phyloP scores from a whole-genome alignment of 352 stramenopile genomes.

The Globisporangium alternatum region DNA sequence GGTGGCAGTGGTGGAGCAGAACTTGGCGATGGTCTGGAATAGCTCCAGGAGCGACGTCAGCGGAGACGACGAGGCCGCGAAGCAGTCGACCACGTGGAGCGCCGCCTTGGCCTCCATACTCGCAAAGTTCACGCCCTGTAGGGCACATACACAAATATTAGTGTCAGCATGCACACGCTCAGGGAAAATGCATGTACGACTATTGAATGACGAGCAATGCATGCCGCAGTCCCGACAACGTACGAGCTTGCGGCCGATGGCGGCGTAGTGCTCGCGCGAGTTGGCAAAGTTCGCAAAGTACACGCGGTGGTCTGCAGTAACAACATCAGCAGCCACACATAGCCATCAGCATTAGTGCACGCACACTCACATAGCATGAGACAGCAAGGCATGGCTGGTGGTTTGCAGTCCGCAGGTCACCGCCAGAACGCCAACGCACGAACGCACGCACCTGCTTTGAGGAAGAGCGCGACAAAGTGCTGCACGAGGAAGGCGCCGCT shows the following conservation, averaged over 20 bases:
- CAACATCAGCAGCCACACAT: not conserved
- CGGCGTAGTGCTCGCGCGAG: conserved; percentile 53
- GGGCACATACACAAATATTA: not conserved
- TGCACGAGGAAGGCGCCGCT: conserved; percentile 62
- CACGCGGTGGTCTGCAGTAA: conserved; percentile 45
- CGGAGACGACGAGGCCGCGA: conserved; percentile 1
- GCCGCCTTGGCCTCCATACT: conserved; percentile 29
- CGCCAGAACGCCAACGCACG: too few relatives aligned
- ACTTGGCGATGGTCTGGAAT: conserved; percentile 31
- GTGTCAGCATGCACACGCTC: not conserved
- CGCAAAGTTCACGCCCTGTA: conserved; percentile 52
- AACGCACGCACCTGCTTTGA: conserved; percentile 49
- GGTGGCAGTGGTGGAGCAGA: not conserved
- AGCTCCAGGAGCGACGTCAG: conserved; percentile 17
- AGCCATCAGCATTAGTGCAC: not conserved
- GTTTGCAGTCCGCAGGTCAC: too few relatives aligned
- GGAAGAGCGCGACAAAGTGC: conserved; percentile 66
- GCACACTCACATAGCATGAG: not conserved
- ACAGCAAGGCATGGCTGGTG: too few relatives aligned
- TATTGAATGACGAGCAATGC: not conserved
- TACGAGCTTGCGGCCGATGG: conserved; percentile 69
- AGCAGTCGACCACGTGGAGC: conserved; percentile 44
- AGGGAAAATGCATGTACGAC: not conserved
- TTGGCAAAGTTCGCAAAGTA: conserved; percentile 53
- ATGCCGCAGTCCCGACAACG: not conserved